Base-by-base conservation (phyloP, 805 yeast genomes). In the Candida anglica region DNA sequence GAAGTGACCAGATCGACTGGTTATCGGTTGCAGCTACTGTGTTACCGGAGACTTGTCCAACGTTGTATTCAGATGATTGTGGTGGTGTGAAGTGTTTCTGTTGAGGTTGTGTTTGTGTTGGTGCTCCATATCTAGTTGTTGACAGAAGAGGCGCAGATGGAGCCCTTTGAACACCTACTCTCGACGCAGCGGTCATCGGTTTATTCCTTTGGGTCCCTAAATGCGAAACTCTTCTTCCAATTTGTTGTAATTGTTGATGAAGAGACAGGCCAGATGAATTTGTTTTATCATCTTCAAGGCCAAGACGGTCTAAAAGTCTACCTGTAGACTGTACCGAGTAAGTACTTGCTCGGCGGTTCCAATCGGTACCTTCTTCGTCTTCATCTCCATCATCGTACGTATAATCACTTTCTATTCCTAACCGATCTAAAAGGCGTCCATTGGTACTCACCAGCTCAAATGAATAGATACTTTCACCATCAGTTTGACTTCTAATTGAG, bases 361-460 rank as follows among this genome's bases (percentile, higher is more conserved):
- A 21, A 18, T 41, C 41, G 36, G 27, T 36, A 15, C 18, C 37
- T 6, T 41, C 46, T n/a, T 32, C 39, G 27, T 46, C 44, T 23
- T 42, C 33, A 7, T 40, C 46, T 7, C 41, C 39, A 13, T 47
- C 27, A 6, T 29, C 52, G 5, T 30, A 41, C 29, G 48, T 32
- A 27, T 51, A 60, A 21, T 42, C 52, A 13, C 46, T 48, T 19
- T 58, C 63, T 14, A 61, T 44, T 5, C 52, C 61, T 28, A 63
- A 42, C 5, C 69, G 51, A 40, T 67, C 73, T 9, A 67, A 47
- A 19, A 67, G 50, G 27, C 72, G 41, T 4, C 70, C 71, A 41
- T 52, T 63, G 19, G 72, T 66, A 28, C 66, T 56, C 6, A 66
- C 69, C 4, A 70, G 64, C 27, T 66, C 72, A 34, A 65, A 67